Evolutionary conservation across 768 basidiomycete species (phyloP).

Genomic region (Leccinum barrowsii): DNA sequence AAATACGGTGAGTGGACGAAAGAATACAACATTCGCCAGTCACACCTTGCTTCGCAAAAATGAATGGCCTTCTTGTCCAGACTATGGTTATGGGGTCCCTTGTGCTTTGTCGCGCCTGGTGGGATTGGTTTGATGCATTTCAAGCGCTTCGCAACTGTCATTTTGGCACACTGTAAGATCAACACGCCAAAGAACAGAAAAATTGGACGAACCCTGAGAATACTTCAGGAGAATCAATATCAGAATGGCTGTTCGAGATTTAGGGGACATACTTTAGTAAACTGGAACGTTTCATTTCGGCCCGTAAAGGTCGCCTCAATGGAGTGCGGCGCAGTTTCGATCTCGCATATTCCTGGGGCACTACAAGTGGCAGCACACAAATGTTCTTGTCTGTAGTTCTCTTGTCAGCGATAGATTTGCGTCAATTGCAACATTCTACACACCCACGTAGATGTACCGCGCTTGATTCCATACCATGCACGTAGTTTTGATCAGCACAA

Average conservation of each 20-base stretch:
- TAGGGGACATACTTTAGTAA: constrained; percentile 48
- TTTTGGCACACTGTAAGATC: no score
- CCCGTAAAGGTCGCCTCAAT: constrained; percentile 63
- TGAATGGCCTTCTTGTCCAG: constrained; percentile 45
- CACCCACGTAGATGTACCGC: constrained; percentile 58
- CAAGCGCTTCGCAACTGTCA: no score
- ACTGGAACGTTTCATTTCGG: constrained; percentile 56
- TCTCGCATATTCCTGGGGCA: constrained; percentile 38
- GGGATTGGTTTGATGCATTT: no score
- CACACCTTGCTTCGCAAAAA: constrained; percentile 50
- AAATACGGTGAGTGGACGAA: background rate
- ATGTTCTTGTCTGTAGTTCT: constrained; percentile 46
- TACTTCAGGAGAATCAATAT: background rate
- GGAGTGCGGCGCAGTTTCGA: constrained; percentile 56
- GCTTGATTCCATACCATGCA: constrained; percentile 44
- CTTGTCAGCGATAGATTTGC: background rate
- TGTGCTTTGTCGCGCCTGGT: constrained; percentile 28
- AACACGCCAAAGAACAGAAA: no score
- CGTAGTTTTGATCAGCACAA: constrained; percentile 36
- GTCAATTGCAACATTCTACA: background rate
- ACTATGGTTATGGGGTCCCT: constrained; percentile 48
- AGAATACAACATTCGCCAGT: background rate
- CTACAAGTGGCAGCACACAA: constrained; percentile 37
- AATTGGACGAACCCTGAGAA: no score
- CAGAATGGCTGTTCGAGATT: background rate